Conservation (phyloP, 352 stramenopile genomes). For the Pythium scleroteichum region DNA sequence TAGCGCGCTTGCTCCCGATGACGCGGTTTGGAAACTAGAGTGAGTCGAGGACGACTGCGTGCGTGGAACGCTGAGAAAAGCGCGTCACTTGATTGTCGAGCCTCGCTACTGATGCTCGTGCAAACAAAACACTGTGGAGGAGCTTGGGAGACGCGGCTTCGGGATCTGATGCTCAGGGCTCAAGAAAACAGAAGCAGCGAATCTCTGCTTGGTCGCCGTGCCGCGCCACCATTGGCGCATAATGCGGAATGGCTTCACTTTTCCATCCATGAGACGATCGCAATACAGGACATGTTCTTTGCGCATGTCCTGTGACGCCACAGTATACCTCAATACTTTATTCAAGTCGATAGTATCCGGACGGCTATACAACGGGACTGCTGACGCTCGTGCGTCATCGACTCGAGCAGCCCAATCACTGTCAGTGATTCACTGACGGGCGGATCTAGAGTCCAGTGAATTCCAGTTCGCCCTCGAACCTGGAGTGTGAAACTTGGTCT, state of each 20-base stretch:
- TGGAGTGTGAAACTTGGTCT: not conserved
- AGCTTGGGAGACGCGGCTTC: constrained; percentile 4
- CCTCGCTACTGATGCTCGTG: not conserved
- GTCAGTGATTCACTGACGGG: too few species aligned
- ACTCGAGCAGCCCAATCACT: not conserved
- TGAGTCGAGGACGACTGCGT: not conserved
- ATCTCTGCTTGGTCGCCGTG: not conserved
- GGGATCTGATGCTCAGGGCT: not conserved
- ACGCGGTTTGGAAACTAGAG: not conserved
- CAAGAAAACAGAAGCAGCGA: constrained; percentile 19
- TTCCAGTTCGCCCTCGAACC: too few species aligned
- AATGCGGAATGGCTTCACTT: constrained; percentile 14
- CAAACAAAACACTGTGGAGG: constrained; percentile 3
- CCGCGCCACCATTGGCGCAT: constrained; percentile 2
- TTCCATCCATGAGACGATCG: not conserved
- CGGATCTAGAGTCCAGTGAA: not conserved
- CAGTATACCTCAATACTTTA: not conserved
- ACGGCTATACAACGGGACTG: not conserved
- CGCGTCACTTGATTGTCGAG: constrained; percentile 6
- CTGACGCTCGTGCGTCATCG: not conserved
- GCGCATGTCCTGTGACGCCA: not conserved
- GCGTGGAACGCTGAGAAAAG: constrained; percentile 12
- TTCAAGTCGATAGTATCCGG: not conserved
- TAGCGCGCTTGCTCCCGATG: not conserved
- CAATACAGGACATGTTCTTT: not conserved